A percentile compares a stretch with the other conserved stretches of the same genome.
Evolutionary conservation across 305 asterid species (phyloP).

Genomic region (Ajuga reptans): DNA sequence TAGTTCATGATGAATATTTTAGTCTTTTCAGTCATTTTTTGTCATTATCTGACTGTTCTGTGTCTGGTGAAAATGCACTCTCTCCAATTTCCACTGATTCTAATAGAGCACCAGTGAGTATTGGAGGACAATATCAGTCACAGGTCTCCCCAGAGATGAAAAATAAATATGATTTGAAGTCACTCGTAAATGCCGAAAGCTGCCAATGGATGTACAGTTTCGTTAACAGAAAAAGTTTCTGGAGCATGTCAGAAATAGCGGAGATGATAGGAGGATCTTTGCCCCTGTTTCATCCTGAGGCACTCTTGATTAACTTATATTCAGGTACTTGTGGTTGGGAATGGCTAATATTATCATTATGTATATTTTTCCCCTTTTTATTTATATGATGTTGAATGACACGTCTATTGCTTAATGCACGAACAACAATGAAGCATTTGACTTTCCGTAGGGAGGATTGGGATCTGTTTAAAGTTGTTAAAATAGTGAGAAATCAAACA

Average conservation of each 20-base stretch:
- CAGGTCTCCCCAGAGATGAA: constrained; percentile 30
- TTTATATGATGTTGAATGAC: constrained; percentile 3
- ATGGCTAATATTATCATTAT: constrained; percentile 15
- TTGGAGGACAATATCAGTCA: constrained; percentile 26
- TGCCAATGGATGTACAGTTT: constrained; percentile 27
- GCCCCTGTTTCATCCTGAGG: constrained; percentile 74
- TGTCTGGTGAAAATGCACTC: constrained; percentile 22
- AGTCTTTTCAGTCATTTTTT: constrained; percentile 59
- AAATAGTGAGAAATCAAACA: background rate
- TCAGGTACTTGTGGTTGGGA: constrained; percentile 50
- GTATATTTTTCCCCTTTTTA: background rate
- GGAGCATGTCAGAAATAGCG: constrained; percentile 69
- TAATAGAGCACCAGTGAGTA: constrained; percentile 17
- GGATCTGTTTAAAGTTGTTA: constrained; percentile 9
- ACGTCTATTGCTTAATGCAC: background rate
- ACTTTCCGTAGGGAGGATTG: background rate
- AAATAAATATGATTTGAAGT: constrained; percentile 24
- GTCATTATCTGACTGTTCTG: constrained; percentile 32
- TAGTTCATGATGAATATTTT: constrained; percentile 58
- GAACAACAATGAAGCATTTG: background rate
- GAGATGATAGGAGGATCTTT: constrained; percentile 71
- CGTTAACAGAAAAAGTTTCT: constrained; percentile 33
- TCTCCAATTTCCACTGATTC: constrained; percentile 28
- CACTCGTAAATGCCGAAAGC: constrained; percentile 27
- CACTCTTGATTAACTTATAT: constrained; percentile 57